Conservation (phyloP, 495 filamentous ascomycete species). For the Penicillium ochrochloron region DNA sequence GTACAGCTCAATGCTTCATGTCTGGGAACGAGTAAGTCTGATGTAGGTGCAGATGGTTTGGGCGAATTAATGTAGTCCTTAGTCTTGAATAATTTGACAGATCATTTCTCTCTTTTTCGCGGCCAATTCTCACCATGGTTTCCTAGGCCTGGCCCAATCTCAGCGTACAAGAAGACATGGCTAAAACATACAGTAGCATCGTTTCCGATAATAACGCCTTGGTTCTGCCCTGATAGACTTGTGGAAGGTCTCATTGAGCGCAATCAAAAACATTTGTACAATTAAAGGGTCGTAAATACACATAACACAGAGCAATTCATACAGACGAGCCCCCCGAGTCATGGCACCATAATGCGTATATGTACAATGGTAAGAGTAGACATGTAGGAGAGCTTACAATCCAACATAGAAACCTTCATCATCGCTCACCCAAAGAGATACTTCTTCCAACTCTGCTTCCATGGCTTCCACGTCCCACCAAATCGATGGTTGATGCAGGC, state of each 20-base stretch:
- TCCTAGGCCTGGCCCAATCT: neutral
- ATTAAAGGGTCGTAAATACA: neutral
- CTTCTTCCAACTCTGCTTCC: constrained; percentile 47
- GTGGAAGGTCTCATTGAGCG: neutral
- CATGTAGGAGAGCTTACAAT: neutral
- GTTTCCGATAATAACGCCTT: neutral
- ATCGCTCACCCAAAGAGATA: constrained; percentile 29
- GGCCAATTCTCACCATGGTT: neutral
- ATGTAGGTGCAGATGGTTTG: too few species aligned
- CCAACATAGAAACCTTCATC: too few species aligned
- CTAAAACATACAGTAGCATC: neutral
- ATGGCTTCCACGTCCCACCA: constrained; percentile 47
- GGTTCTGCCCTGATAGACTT: neutral
- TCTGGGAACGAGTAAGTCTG: too few species aligned
- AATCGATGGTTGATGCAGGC: constrained; percentile 52
- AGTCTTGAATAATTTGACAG: too few species aligned
- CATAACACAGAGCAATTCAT: neutral
- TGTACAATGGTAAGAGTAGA: neutral
- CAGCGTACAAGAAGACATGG: neutral
- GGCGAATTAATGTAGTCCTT: too few species aligned
- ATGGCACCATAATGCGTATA: neutral
- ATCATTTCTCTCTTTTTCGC: too few species aligned
- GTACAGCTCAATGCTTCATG: neutral
- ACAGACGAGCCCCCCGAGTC: neutral
- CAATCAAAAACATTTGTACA: neutral